Evolutionary conservation across 768 basidiomycete genomes (phyloP).

Genomic region (Tulasnella sp.): DNA sequence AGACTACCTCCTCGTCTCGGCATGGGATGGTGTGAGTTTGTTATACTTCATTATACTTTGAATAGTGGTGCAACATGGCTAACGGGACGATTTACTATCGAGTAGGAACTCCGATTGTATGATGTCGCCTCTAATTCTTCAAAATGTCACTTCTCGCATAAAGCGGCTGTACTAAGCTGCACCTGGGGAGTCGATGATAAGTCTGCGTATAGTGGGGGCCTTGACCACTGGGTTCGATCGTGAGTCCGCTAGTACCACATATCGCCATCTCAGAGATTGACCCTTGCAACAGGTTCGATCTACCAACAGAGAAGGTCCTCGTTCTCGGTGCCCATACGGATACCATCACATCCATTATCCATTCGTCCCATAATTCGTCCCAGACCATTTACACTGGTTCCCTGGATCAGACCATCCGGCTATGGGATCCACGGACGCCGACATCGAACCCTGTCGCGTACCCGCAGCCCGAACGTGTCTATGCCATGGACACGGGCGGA

Average conservation of each 20-base stretch:
- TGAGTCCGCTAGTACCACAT: constrained; percentile 38
- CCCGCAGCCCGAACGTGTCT: constrained; percentile 71
- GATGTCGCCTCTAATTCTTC: constrained; percentile 47
- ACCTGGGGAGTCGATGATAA: constrained; percentile 52
- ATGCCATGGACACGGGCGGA: constrained; percentile 69
- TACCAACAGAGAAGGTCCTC: constrained; percentile 58
- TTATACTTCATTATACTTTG: constrained; percentile 25
- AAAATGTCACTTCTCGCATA: constrained; percentile 76
- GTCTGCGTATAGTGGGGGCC: constrained; percentile 74
- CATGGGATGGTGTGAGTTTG: constrained; percentile 72
- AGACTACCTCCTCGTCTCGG: constrained; percentile 67
- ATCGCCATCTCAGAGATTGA: background rate
- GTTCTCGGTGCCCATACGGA: constrained; percentile 75
- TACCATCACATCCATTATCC: constrained; percentile 68
- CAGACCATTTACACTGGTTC: constrained; percentile 75
- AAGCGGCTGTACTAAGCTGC: constrained; percentile 80
- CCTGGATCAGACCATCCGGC: constrained; percentile 81
- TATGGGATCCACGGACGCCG: constrained; percentile 68
- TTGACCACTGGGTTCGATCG: constrained; percentile 78
- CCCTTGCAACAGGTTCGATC: constrained; percentile 51
- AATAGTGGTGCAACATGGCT: constrained; percentile 23
- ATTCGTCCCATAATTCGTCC: constrained; percentile 40
- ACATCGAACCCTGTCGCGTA: constrained; percentile 49
- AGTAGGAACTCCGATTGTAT: constrained; percentile 52
- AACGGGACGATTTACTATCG: constrained; percentile 29